Evolutionary conservation across 257 asterid species (phyloP).

Genomic region (Pogostemon cablin): DNA sequence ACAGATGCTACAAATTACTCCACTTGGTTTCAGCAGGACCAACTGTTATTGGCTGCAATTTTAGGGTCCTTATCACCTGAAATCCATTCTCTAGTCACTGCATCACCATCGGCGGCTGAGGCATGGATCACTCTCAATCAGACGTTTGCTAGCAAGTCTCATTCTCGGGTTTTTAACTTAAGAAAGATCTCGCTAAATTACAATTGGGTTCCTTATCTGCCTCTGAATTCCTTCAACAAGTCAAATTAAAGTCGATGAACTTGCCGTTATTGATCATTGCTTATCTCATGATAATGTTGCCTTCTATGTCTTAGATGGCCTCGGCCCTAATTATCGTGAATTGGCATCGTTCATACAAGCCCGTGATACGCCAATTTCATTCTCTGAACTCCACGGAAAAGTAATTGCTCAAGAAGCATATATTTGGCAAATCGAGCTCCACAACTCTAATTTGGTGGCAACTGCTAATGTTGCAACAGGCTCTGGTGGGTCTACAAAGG

Average conservation of each 20-base stretch:
- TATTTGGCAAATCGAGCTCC: not conserved
- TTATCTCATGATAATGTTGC: not conserved
- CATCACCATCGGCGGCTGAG: too few relatives aligned
- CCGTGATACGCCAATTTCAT: not conserved
- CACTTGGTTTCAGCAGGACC: too few relatives aligned
- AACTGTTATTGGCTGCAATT: too few relatives aligned
- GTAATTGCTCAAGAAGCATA: not conserved
- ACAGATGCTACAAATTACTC: too few relatives aligned
- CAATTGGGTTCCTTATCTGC: not conserved
- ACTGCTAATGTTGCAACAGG: not conserved
- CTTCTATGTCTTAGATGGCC: not conserved
- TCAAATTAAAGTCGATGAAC: not conserved
- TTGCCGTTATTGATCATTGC: not conserved
- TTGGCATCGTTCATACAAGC: not conserved
- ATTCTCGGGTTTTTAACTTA: too few relatives aligned
- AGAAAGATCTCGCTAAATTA: too few relatives aligned
- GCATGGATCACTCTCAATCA: too few relatives aligned
- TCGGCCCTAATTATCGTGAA: not conserved
- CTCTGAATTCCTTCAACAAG: too few relatives aligned
- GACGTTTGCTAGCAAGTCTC: too few relatives aligned
- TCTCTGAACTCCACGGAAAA: not conserved
- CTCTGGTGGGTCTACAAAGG: not conserved
- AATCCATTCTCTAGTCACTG: too few relatives aligned
- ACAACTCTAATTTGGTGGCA: not conserved
- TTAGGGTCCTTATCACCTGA: too few relatives aligned